Evolutionary conservation across 2,329 filamentous ascomycete species (phyloP), one percentile per base, ranked within the genome.

Genomic region (Gliomastix tumulicola): DNA sequence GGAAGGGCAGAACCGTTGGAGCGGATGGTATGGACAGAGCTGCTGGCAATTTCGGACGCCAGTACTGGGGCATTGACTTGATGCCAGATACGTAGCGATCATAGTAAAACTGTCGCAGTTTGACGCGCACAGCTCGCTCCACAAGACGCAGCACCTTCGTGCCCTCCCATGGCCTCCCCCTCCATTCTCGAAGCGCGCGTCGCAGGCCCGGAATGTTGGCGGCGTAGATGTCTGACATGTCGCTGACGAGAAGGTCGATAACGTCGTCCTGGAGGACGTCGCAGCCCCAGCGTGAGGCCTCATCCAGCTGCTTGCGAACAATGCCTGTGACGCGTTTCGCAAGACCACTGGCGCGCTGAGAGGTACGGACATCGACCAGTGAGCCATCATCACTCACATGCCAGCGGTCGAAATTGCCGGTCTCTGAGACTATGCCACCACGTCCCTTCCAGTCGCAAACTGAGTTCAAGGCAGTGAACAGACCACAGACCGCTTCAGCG

Each of bases 381-480:
- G 87, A 85, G 10, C 89, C 89, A 25, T 78, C 69, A 0, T 88
- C 82, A 49, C 94, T 81, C 17, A 98, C 89, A 56, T 98, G 92
- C 86, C 92, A 97, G 28, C 88, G 79, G 57, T 98, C 92, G 44
- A 82, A 79, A 47, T 71, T 77, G 8, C 85, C 87, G 35, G 68
- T 69, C 36, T 81, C 73, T n/a, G 86, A 73, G 19, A 86, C 70
- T 32, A 94, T 82, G 2, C 92, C 92, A 42, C 92, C 92, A 44
- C 92, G 79, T 21, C 88, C 88, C 50, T 77, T 76, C 92, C 92
- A 98, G 51, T 90, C 85, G 55, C 92, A 98, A 6, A 98, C 89
- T 7, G 92, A 97, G 55, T 96, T 97, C 35, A 98, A 68, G 2
- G 92, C 90, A 40, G 94, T 97, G 3, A 88, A 89, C 36, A 98